Evolutionary conservation across 768 basidiomycete genomes (phyloP), one percentile per base, ranked within the genome.

Genomic region (Leccinum imitatum): DNA sequence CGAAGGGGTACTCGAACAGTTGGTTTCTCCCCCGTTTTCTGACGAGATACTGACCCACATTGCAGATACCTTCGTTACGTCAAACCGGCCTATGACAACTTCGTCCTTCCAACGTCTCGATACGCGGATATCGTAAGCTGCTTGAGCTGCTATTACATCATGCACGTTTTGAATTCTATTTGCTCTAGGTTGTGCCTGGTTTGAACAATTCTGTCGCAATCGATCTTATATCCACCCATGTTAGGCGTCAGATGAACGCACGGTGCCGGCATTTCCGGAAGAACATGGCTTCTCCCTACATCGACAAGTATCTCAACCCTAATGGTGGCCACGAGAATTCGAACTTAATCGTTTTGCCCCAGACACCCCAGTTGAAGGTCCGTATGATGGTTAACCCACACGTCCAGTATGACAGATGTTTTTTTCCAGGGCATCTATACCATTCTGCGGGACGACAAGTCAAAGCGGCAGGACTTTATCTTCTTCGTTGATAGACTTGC

Each of bases 61-160:
- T 30, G n/a, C 69, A 93, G 90, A 74, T 97, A 97, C 69, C 83
- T 98, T 23, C 90, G 94, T 31, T 95, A 88, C 70, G 96, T 99
- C 66, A 99, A 99, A 70, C 93, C 92, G 5, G 86, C 93, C 4
- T 96, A 89, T 66, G 97, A 98, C 72, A 90, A 91, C 72, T 97
- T 95, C 64, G 94, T 99, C 21, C 84, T 84, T 33, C 96, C 96
- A 1, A 91, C 91, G 3, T 83, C 94, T 14, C 83, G 86, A 48
- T 81, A 89, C 70, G 96, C 96, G 3, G 95, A 99, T 69, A 93
- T 99, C 37, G 94, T 95, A 65, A 51, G 69, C 58, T 19, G 25
- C 35, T 59, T 44, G 15, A 47, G 59, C 30, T 23, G 31, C 19
- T 17, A 23, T 1, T 50, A 23, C 4, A 35, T 46, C 15, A 19